A percentile compares a stretch with the other conserved stretches of the same genome.
Evolutionary conservation across 305 asterid species (phyloP).

Genomic region (Salvia sclarea): DNA sequence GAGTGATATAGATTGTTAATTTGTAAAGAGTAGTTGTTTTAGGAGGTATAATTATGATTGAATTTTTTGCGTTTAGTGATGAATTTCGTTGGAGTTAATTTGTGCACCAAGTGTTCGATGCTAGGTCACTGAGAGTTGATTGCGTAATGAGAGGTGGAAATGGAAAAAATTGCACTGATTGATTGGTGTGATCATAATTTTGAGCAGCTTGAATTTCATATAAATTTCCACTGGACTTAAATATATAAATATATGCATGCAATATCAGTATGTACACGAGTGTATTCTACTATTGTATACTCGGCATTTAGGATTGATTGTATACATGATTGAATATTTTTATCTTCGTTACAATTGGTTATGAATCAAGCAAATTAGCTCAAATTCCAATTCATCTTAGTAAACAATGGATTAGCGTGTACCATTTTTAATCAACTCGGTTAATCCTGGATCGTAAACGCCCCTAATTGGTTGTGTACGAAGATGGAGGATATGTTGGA

Average conservation of each 20-base stretch:
- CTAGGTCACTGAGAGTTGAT: slow-evolving; percentile 14
- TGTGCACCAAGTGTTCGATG: slow-evolving; percentile 26
- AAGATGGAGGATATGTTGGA: background rate
- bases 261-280: background rate
- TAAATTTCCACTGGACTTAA: background rate
- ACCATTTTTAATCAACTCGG: too few species aligned
- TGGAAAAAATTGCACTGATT: background rate
- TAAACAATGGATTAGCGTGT: too few species aligned
- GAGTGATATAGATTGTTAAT: background rate
- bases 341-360: too few species aligned
- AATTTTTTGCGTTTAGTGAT: background rate
- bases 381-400: too few species aligned
- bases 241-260: background rate
- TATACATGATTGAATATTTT: too few species aligned
- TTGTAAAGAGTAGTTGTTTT: background rate
- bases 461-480: too few species aligned
- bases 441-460: too few species aligned
- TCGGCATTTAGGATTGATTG: too few species aligned
- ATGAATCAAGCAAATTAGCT: too few species aligned
- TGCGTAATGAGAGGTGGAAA: background rate
- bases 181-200: slow-evolving; percentile 2
- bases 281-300: background rate
- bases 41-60: background rate
- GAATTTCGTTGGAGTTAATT: slow-evolving; percentile 23
- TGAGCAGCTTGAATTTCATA: background rate